Evolutionary conservation across 331 rosid species (phyloP), one percentile per base, ranked within the genome.

Genomic region (Telfairia occidentalis): DNA sequence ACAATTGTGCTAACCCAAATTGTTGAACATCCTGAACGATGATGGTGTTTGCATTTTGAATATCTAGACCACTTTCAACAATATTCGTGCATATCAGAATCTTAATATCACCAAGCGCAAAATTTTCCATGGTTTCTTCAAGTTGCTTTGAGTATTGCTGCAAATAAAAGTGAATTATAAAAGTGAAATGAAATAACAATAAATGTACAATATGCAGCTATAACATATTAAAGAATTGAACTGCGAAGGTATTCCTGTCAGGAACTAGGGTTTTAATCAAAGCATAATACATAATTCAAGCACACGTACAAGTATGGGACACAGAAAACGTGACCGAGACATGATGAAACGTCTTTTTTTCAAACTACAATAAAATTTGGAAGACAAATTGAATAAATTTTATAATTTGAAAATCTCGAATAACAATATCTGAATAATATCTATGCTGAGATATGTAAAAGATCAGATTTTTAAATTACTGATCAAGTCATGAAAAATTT

Each of bases 11-110:
- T 60, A 94, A 88, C 83, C 98, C 98, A 81, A 94, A 94, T 45
- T 88, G 97, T 82, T 94, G 98, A 84, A 94, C 91, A 81, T 94
- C 98, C 87, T 91, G 97, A 85, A 94, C 79, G 78, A 91, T 87
- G 83, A 94, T 94, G 85, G 98, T 91, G 82, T 94, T 94, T 58
- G 98, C 97, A 84, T 94, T 94, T 88, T 91, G 97, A 86, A 94
- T 94, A 79, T 94, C 98, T 77, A 91, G 97, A 80, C 98, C 98
- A 75, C 98, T 94, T 86, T 94, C 98, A 70, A 94, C 97, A 77
- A 94, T 91, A 75, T 87, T 94, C 42, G 96, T 94, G 86, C 96
- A 87, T 76, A 88, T 81, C 74, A 91, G 97, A 81, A 94, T 86
- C 78, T 86, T 89, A 84, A 87, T 87, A 80, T 89, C 89, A 28